phyloP scores from a whole-genome alignment of 306 rosid genomes.

The Vigna angularis region DNA sequence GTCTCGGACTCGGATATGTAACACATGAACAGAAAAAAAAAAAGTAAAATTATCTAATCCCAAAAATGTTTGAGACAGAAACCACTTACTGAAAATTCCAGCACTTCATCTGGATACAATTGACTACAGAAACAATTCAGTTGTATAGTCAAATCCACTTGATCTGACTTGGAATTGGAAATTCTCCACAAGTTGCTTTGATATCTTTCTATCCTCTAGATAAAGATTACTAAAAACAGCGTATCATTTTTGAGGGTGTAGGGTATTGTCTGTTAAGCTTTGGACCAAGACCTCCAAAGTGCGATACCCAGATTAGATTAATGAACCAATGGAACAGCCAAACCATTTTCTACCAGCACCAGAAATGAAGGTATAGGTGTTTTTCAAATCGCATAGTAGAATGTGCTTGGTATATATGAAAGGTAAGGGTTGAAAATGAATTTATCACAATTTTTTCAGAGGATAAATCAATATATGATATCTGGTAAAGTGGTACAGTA shows the following conservation, averaged over 20 bases:
- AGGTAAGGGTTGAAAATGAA: not conserved
- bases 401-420: not conserved
- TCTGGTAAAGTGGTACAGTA: not conserved
- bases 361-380: not conserved
- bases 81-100: too few species aligned
- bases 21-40: not conserved
- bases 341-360: conserved; percentile 17
- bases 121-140: not conserved
- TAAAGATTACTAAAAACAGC: not conserved
- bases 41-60: conserved; percentile 2
- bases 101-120: too few species aligned
- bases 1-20: too few species aligned
- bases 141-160: not conserved
- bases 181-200: conserved; percentile 7
- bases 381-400: not conserved
- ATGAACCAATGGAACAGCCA: conserved; percentile 9
- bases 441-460: not conserved
- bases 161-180: not conserved
- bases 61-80: not conserved
- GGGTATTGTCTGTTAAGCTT: not conserved
- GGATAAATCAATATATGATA: conserved; percentile 2
- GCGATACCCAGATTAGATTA: not conserved
- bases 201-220: conserved; percentile 22
- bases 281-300: not conserved
- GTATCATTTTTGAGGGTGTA: not conserved